Conservation (phyloP, 2,329 filamentous ascomycete genomes). For the Hypoxylon sp. region DNA sequence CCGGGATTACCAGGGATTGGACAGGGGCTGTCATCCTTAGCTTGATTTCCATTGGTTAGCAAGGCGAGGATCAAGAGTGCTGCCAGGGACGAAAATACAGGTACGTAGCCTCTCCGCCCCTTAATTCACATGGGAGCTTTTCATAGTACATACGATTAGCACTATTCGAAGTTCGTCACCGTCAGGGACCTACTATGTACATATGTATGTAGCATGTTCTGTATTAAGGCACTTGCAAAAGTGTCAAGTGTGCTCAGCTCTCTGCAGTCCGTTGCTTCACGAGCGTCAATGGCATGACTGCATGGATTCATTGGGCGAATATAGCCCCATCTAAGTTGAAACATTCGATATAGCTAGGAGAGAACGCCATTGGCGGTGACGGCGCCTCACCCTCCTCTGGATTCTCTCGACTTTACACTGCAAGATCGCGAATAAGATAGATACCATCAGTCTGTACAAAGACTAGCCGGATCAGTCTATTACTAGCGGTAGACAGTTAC, state of each 20-base stretch:
- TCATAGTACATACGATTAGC: constrained; percentile 15
- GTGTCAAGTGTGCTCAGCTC: constrained; percentile 2
- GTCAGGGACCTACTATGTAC: neutral
- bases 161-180: constrained; percentile 2
- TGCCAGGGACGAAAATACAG: constrained; percentile 31
- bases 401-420: constrained; percentile 22
- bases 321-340: neutral
- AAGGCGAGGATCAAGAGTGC: constrained; percentile 13
- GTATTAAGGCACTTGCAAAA: constrained; percentile 2
- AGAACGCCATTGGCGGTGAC: neutral
- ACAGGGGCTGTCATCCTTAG: constrained; percentile 29
- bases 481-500: constrained; percentile 6
- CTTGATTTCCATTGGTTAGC: constrained; percentile 30
- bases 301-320: constrained; percentile 8
- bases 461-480: constrained; percentile 1
- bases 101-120: constrained; percentile 28
- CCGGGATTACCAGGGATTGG: constrained; percentile 32
- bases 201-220: neutral
- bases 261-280: neutral
- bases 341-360: neutral
- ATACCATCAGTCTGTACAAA: too few relatives aligned
- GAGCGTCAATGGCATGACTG: constrained; percentile 8
- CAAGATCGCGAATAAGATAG: too few relatives aligned
- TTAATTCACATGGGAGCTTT: constrained; percentile 4
- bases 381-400: constrained; percentile 10